phyloP scores from a whole-genome alignment of 2,329 filamentous ascomycete species.

The Colletotrichum truncatum region DNA sequence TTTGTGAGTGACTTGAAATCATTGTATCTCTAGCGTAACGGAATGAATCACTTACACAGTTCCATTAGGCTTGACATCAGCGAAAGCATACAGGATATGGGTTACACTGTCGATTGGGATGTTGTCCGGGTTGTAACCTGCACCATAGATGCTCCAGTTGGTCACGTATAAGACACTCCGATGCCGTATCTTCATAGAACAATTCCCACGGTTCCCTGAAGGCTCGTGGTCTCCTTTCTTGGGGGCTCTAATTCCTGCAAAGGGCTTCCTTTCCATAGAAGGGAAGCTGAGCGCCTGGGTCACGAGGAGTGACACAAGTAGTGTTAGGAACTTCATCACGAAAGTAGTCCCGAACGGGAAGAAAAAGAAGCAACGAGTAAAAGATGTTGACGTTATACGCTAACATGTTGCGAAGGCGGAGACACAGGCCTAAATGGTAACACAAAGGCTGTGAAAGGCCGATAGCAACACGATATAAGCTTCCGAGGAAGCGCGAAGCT shows the following conservation, averaged over 20 bases:
- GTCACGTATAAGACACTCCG: conserved; percentile 23
- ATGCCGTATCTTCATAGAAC: background rate
- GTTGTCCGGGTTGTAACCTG: conserved; percentile 2
- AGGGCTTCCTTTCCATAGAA: too few relatives aligned
- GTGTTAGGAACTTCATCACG: too few relatives aligned
- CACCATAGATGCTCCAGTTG: conserved; percentile 25
- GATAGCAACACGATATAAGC: background rate
- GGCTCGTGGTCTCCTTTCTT: background rate
- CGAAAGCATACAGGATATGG: conserved; percentile 22
- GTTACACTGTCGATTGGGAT: conserved; percentile 8
- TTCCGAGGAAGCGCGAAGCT: conserved; percentile 1
- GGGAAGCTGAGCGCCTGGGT: too few relatives aligned
- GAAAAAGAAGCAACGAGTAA: too few relatives aligned
- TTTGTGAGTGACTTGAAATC: background rate
- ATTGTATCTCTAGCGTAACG: background rate
- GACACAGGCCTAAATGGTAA: background rate
- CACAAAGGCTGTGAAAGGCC: background rate
- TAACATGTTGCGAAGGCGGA: too few relatives aligned
- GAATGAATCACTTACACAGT: conserved; percentile 17
- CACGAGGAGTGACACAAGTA: too few relatives aligned
- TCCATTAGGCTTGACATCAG: conserved; percentile 14
- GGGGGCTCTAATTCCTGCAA: too few relatives aligned
- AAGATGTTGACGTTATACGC: too few relatives aligned
- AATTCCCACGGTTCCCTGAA: too few relatives aligned
- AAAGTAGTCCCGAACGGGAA: too few relatives aligned